Percentiles rank a stretch among this genome's conserved stretches.
phyloP scores from a whole-genome alignment of 164 flowering plant species.

The Aristolochia contorta region DNA sequence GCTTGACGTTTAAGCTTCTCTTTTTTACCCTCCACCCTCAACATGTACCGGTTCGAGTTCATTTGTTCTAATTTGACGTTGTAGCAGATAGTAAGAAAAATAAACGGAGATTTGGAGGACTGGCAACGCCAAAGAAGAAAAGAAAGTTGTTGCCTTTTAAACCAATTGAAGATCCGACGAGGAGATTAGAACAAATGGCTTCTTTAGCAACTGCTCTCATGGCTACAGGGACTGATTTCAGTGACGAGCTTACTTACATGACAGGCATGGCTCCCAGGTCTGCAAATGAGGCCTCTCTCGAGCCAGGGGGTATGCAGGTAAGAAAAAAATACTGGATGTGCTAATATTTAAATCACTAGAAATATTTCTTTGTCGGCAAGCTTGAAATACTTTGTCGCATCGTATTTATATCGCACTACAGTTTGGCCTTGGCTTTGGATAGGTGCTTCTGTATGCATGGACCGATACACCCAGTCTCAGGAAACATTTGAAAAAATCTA shows the following conservation, averaged over 20 bases:
- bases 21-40: background rate
- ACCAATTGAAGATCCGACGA: slow-evolving; percentile 53
- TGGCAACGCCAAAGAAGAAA: slow-evolving; percentile 59
- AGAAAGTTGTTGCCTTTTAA: slow-evolving; percentile 62
- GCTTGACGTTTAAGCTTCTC: background rate
- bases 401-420: no score
- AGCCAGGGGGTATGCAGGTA: slow-evolving; percentile 92
- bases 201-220: slow-evolving; percentile 82
- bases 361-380: no score
- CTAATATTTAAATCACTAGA: no score
- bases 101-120: slow-evolving; percentile 31
- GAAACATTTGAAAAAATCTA: no score
- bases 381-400: no score
- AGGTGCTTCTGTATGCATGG: no score
- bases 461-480: no score
- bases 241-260: slow-evolving; percentile 66
- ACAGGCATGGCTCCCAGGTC: slow-evolving; percentile 79
- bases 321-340: background rate
- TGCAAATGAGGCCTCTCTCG: slow-evolving; percentile 54
- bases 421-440: no score
- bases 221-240: slow-evolving; percentile 53
- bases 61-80: background rate
- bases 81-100: slow-evolving; percentile 33
- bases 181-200: slow-evolving; percentile 78
- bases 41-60: background rate